Percentiles rank a stretch among this genome's conserved stretches.
Conservation (phyloP, 495 filamentous ascomycete species). For the Lasiosphaeria miniovina region DNA sequence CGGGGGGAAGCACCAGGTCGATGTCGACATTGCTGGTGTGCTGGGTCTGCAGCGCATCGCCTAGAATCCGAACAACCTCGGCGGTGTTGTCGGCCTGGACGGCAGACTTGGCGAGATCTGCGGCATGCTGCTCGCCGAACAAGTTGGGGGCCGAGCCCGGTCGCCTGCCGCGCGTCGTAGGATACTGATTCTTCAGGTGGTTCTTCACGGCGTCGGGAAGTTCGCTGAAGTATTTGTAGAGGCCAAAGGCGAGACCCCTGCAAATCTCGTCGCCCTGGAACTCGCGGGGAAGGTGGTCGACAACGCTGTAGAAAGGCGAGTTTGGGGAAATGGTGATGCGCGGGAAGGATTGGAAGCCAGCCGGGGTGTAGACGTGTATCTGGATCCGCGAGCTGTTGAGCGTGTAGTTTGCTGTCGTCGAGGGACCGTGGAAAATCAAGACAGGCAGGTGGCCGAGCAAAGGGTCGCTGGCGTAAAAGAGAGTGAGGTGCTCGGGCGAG, state of each 20-base stretch:
- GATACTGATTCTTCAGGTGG: constrained; percentile 49
- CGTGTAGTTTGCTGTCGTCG: constrained; percentile 78
- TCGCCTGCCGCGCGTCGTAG: constrained; percentile 44
- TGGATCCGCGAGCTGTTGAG: constrained; percentile 88
- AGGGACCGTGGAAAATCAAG: constrained; percentile 81
- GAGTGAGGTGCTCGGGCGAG: constrained; percentile 70
- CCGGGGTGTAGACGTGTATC: constrained; percentile 83
- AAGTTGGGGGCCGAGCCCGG: constrained; percentile 60
- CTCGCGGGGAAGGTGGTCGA: constrained; percentile 86
- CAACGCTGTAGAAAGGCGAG: constrained; percentile 90
- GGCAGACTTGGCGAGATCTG: constrained; percentile 81
- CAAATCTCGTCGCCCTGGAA: constrained; percentile 90
- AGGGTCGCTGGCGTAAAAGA: constrained; percentile 78
- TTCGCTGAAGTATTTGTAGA: constrained; percentile 90
- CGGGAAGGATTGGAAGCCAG: constrained; percentile 81
- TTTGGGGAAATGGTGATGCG: constrained; percentile 89
- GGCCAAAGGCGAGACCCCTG: constrained; percentile 82
- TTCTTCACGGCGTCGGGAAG: constrained; percentile 73
- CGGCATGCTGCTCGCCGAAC: constrained; percentile 91
- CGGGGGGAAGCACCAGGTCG: constrained; percentile 78
- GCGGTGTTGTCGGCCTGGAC: constrained; percentile 68
- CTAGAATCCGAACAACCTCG: constrained; percentile 69
- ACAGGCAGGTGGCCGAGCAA: constrained; percentile 69
- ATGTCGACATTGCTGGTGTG: constrained; percentile 80
- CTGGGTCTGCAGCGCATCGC: constrained; percentile 70